These are phyloP conservation scores for Melanogaster broomeanus DNA, from an alignment of 768 basidiomycete species.

Conservation along the genomic window DNA sequence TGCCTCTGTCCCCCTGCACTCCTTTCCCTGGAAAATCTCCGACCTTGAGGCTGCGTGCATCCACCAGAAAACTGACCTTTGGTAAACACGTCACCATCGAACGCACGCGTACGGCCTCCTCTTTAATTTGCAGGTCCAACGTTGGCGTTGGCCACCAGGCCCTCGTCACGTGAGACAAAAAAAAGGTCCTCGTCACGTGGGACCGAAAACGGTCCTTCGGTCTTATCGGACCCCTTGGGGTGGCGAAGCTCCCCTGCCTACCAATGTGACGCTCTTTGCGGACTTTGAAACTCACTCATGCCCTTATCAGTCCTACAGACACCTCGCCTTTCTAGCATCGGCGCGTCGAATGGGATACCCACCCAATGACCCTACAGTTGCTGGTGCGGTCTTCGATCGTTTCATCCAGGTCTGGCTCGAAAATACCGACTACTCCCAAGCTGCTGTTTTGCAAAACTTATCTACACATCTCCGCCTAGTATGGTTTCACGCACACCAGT, in stretches of 20 bases:
- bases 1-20: background rate
- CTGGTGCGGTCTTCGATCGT: conserved; percentile 44
- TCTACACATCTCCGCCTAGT: conserved; percentile 47
- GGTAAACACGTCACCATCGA: too few relatives aligned
- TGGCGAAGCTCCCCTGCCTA: conserved; percentile 4
- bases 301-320: conserved; percentile 16
- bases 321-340: conserved; percentile 41
- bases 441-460: too few relatives aligned
- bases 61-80: too few relatives aligned
- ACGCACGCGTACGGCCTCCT: too few relatives aligned
- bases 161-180: too few relatives aligned
- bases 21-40: too few relatives aligned
- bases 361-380: conserved; percentile 36
- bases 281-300: conserved; percentile 2
- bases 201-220: background rate
- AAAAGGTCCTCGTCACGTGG: background rate
- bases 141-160: too few relatives aligned
- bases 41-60: too few relatives aligned
- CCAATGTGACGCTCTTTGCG: background rate
- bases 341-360: conserved; percentile 43
- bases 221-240: background rate
- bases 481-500: conserved; percentile 54
- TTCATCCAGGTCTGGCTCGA: conserved; percentile 66
- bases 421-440: too few relatives aligned
- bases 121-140: too few relatives aligned